Conservation (phyloP, 108 stramenopile genomes). For the Cafeteria roenbergensis region DNA sequence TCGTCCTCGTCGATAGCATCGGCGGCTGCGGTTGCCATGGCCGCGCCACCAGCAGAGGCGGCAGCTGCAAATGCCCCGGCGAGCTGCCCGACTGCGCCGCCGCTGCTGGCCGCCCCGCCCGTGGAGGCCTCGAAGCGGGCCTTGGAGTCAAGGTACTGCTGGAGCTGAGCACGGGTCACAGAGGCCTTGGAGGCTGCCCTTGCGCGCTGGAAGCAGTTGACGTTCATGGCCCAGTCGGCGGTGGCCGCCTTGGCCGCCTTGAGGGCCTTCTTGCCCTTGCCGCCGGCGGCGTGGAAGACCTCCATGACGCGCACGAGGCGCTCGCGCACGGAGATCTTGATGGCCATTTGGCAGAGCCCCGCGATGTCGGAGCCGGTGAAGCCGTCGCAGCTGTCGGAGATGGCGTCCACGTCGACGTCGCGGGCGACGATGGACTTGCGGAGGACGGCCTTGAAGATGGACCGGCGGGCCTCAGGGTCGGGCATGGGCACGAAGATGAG, state of each 20-base stretch:
- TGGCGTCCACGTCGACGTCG: slow-evolving; percentile 54
- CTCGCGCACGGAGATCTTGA: slow-evolving; percentile 83
- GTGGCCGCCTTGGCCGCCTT: neutral
- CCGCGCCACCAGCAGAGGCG: too few relatives aligned
- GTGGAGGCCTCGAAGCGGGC: neutral
- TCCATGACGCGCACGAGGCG: neutral
- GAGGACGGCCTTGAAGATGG: slow-evolving; percentile 88
- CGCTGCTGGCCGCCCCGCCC: too few relatives aligned
- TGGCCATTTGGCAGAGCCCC: slow-evolving; percentile 83
- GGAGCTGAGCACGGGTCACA: neutral
- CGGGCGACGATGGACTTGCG: slow-evolving; percentile 76
- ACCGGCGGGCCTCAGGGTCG: slow-evolving; percentile 65
- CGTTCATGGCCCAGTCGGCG: neutral
- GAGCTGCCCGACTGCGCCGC: neutral
- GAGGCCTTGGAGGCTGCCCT: neutral
- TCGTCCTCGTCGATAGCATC: too few relatives aligned
- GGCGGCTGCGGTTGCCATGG: too few relatives aligned
- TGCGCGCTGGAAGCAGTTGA: neutral
- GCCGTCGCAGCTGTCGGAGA: slow-evolving; percentile 72
- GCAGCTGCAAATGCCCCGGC: too few relatives aligned
- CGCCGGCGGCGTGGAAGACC: neutral
- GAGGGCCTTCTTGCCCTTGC: too few relatives aligned
- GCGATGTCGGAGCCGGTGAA: slow-evolving; percentile 92
- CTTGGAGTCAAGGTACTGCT: neutral
- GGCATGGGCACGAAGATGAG: slow-evolving; percentile 96